Conservation (phyloP, 768 basidiomycete genomes). For the Tephrocybe sp. region DNA sequence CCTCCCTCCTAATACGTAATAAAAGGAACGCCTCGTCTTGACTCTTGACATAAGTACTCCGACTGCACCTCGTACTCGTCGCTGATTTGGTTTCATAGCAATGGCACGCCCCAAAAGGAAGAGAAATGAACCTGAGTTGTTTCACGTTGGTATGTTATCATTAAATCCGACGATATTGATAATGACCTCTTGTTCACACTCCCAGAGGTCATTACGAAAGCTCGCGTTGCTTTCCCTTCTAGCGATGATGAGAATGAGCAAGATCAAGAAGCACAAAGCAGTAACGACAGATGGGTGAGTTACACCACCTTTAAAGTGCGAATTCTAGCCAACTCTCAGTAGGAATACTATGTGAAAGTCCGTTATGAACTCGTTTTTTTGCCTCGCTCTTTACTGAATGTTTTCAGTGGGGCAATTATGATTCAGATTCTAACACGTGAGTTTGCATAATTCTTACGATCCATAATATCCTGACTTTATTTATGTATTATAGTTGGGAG, state of each 20-base stretch:
- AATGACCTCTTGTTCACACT: no score
- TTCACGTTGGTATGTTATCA: neutral
- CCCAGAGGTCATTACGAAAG: constrained; percentile 61
- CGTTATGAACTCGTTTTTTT: neutral
- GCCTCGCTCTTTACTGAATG: neutral
- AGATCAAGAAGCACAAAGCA: neutral
- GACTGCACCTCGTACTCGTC: no score
- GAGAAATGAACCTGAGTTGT: neutral
- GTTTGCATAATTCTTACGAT: constrained; percentile 8
- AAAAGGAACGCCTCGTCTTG: no score
- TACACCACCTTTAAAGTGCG: no score
- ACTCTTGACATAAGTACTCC: no score
- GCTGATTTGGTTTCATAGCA: no score
- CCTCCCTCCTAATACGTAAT: no score
- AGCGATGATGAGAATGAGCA: constrained; percentile 19
- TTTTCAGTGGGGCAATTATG: constrained; percentile 66
- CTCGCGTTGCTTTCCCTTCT: constrained; percentile 40
- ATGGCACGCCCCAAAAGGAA: no score
- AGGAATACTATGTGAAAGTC: constrained; percentile 77
- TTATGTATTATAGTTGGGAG: constrained; percentile 61
- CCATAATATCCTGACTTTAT: neutral
- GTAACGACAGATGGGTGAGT: constrained; percentile 17
- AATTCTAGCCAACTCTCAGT: constrained; percentile 16
- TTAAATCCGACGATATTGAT: no score
- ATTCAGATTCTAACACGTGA: constrained; percentile 56